Base-by-base conservation (phyloP, 225 moss, liverwort and hornwort species). In the Sphagnum contortum region DNA sequence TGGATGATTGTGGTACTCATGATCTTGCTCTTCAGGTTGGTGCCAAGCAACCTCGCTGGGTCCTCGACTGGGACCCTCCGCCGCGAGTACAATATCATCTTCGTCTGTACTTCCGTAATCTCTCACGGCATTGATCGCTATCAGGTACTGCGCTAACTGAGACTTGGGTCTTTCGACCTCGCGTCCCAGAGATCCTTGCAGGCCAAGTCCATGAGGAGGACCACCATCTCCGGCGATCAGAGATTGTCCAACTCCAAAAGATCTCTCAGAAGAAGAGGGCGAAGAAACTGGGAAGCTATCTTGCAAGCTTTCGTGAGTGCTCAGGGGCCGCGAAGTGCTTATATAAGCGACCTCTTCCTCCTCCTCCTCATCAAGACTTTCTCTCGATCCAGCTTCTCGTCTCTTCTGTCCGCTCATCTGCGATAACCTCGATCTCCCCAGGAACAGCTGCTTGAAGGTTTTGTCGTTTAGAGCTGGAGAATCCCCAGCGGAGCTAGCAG, bases 41-140 rank as follows among this genome's bases (percentile, higher is more conserved):
- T 74, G 76, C 83, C 83, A 83, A 29, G 83, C 83, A 55, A 74
- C 79, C 54, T 83, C 83, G 59, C 79, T 83, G 3, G 83, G 83
- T 47, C 83, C 83, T 70, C 80, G 29, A 29, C 29, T 29, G 0
- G 29, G 29, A 29, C 29, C 29, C 29, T 29, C 29, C 29, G 29
- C 29, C 29, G 29, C 83, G 2, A 80, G 65, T 50, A 72, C 68
- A 55, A 74, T 67, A 48, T 76, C 74, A 29, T 29, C 29, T 45
- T 72, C 76, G 48, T 83, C 79, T 52, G 75, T 75, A 55, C 46
- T 49, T 55, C 72, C 72, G 29, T 29, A 29, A 61, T 63, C 72
- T 6, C 64, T 61, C 61, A 67, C 5, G 6, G 79, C 55, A 1
- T 71, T 65, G 5, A 74, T 72, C 12, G 76, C 76, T 72, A 62